Evolutionary conservation across 108 stramenopile genomes (phyloP).

Genomic region (Pseudonitzschia multistriata): DNA sequence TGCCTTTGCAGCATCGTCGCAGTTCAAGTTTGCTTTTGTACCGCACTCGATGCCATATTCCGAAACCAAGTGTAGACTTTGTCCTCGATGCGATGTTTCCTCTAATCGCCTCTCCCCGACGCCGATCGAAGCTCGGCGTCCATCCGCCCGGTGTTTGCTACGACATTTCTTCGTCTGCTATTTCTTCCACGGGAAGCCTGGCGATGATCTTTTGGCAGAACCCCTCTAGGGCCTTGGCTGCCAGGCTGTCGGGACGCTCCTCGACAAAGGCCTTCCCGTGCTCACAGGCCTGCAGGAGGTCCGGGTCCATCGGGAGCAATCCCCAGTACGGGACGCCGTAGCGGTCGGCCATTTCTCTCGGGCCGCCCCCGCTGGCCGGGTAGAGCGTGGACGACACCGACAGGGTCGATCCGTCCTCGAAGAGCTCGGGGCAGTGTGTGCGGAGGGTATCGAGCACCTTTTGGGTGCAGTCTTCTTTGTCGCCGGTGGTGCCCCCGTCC

Average conservation of each 20-base stretch:
- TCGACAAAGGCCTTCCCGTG: constrained; percentile 78
- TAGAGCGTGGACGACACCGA: constrained; percentile 73
- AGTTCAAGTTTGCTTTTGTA: too few relatives aligned
- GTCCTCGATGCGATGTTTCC: too few relatives aligned
- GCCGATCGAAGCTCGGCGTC: too few relatives aligned
- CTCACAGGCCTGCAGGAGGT: constrained; percentile 90
- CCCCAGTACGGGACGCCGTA: constrained; percentile 92
- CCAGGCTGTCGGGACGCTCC: constrained; percentile 48
- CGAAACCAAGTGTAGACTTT: too few relatives aligned
- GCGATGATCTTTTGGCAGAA: constrained; percentile 55
- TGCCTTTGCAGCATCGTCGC: too few relatives aligned
- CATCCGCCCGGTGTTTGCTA: too few relatives aligned
- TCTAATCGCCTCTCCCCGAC: too few relatives aligned
- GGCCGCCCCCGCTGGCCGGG: constrained; percentile 54
- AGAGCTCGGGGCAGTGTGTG: constrained; percentile 78
- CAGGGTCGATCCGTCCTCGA: constrained; percentile 43
- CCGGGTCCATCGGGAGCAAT: constrained; percentile 91
- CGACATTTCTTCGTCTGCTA: background rate
- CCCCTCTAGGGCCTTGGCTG: constrained; percentile 53
- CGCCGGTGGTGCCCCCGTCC: background rate
- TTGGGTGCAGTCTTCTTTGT: constrained; percentile 54
- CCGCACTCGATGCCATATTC: too few relatives aligned
- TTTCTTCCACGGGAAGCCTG: constrained; percentile 69
- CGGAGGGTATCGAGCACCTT: constrained; percentile 50
- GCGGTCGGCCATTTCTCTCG: constrained; percentile 84